Percentiles rank a stretch among this genome's conserved stretches.
Evolutionary conservation across 108 stramenopile genomes (phyloP).

Genomic region (Conticribra guillardii): DNA sequence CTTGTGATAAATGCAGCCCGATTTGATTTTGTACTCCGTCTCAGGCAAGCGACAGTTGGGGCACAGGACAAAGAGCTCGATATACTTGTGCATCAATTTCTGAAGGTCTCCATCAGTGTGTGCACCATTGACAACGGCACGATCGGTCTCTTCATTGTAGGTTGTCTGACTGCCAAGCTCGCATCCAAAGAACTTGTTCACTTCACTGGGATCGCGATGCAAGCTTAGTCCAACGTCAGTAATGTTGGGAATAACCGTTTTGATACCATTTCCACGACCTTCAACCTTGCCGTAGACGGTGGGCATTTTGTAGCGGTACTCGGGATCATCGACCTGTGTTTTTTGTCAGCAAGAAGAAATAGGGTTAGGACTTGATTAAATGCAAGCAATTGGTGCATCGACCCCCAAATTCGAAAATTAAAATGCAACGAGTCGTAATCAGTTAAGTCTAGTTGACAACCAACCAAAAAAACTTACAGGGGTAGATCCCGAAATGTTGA

Average conservation of each 20-base stretch:
- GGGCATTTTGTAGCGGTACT: conserved; percentile 98
- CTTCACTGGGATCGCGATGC: conserved; percentile 92
- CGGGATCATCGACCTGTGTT: conserved; percentile 84
- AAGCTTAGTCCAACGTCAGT: conserved; percentile 82
- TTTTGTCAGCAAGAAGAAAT: neutral
- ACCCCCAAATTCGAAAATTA: neutral
- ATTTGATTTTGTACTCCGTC: conserved; percentile 98
- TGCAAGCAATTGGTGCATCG: neutral
- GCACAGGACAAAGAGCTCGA: conserved; percentile 97
- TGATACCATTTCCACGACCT: conserved; percentile 99
- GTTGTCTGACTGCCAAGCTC: conserved; percentile 98
- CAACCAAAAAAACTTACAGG: conserved; percentile 48
- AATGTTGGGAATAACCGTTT: conserved; percentile 97
- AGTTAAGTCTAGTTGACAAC: no score
- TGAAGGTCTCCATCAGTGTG: conserved; percentile 92
- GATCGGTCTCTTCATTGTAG: conserved; percentile 90
- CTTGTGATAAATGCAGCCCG: conserved; percentile 89
- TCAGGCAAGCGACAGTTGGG: conserved; percentile 96
- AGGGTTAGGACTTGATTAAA: no score
- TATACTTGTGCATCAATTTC: conserved; percentile 90
- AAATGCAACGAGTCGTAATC: no score
- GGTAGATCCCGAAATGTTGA: conserved; percentile 89
- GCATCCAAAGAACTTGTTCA: conserved; percentile 98
- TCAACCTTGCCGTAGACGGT: conserved; percentile 96
- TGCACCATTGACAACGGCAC: conserved; percentile 97